Conservation (phyloP, 176 grass and related monocot species). For the Saccharum officinarum region DNA sequence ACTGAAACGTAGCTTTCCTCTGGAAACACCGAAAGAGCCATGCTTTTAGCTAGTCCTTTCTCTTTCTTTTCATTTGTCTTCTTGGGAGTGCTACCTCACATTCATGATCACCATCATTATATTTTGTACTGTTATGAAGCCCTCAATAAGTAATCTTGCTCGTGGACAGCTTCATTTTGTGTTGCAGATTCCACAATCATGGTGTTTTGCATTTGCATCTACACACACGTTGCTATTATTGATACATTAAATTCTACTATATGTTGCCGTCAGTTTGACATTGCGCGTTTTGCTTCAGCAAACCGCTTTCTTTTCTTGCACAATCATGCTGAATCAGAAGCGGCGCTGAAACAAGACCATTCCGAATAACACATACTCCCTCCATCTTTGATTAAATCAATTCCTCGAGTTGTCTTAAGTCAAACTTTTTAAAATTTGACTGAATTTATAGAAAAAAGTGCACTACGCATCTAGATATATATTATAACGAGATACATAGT, state of each 20-base stretch:
- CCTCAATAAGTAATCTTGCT: conserved; percentile 10
- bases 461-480: not conserved
- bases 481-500: not conserved
- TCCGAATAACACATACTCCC: not conserved
- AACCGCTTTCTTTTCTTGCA: not conserved
- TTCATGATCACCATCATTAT: not conserved
- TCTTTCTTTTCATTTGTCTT: conserved; percentile 5
- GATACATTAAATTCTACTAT: not conserved
- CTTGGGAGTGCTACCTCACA: not conserved
- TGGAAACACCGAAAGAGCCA: not conserved
- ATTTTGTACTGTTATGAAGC: not conserved
- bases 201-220: not conserved
- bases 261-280: not conserved
- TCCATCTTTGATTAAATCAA: not conserved
- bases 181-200: not conserved
- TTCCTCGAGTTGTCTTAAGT: not conserved
- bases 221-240: not conserved
- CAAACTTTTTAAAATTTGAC: not conserved
- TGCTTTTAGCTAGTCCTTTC: not conserved
- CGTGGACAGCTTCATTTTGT: conserved; percentile 5
- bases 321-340: not conserved
- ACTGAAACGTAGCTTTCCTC: conserved; percentile 8
- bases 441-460: not conserved
- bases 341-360: not conserved
- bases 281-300: not conserved